Evolutionary conservation across 495 filamentous ascomycete genomes (phyloP).

Genomic region (Lophiotrema nucula): DNA sequence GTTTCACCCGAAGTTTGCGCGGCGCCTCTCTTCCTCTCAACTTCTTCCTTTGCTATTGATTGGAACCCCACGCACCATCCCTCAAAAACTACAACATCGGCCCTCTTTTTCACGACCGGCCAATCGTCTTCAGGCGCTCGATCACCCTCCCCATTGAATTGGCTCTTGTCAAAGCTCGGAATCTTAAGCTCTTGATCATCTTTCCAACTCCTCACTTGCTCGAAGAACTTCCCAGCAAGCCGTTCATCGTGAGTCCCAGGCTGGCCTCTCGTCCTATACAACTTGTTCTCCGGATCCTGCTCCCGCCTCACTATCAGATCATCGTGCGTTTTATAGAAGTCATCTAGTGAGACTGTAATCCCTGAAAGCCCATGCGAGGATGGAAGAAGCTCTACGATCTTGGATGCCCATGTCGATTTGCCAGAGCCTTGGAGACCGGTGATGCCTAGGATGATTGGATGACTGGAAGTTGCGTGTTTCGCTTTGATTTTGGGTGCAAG

Average conservation of each 20-base stretch:
- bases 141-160: constrained; percentile 26
- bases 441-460: constrained; percentile 19
- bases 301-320: constrained; percentile 12
- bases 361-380: not conserved
- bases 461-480: not conserved
- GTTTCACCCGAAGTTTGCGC: not conserved
- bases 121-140: constrained; percentile 10
- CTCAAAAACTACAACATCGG: constrained; percentile 19
- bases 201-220: not conserved
- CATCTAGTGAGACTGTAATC: constrained; percentile 24
- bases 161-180: constrained; percentile 30
- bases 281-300: constrained; percentile 12
- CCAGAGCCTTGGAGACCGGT: constrained; percentile 26
- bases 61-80: constrained; percentile 25
- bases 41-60: not conserved
- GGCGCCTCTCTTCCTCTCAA: not conserved
- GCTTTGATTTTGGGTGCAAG: constrained; percentile 13
- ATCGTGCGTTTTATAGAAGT: constrained; percentile 22
- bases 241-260: constrained; percentile 29
- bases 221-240: constrained; percentile 17
- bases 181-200: constrained; percentile 1
- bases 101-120: not conserved
- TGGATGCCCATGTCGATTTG: constrained; percentile 26
- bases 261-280: constrained; percentile 21
- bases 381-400: constrained; percentile 2